phyloP scores from a whole-genome alignment of 2,329 filamentous ascomycete species.

The Chalara sp. region DNA sequence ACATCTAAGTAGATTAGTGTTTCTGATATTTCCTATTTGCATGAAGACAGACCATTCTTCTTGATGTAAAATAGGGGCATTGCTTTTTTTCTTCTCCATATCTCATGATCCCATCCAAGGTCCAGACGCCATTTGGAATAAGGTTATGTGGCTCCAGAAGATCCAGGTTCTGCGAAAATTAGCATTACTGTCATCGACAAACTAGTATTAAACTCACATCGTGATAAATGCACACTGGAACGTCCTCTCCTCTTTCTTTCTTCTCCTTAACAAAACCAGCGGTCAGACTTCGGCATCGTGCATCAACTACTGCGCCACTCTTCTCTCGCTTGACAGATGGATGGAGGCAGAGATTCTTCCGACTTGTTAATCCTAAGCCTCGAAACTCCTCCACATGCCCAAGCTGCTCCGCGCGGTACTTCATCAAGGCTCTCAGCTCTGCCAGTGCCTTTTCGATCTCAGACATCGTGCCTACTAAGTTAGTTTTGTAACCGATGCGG shows the following conservation, averaged over 20 bases:
- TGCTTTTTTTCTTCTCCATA: conserved; percentile 96
- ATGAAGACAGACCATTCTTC: conserved; percentile 67
- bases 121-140: conserved; percentile 92
- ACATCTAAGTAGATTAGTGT: conserved; percentile 56
- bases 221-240: conserved; percentile 92
- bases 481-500: neutral
- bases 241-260: conserved; percentile 89
- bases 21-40: neutral
- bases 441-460: conserved; percentile 97
- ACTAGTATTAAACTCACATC: conserved; percentile 49
- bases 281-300: conserved; percentile 90
- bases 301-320: conserved; percentile 88
- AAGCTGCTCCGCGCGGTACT: conserved; percentile 84
- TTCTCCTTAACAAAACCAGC: conserved; percentile 97
- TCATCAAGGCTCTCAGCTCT: conserved; percentile 89
- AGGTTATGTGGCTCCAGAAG: conserved; percentile 91
- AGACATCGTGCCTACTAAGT: conserved; percentile 73
- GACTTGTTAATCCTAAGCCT: conserved; percentile 84
- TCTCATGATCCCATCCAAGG: conserved; percentile 76
- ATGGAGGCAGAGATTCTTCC: conserved; percentile 95
- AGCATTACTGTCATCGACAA: conserved; percentile 10
- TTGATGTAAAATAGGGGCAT: conserved; percentile 93
- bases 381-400: conserved; percentile 89
- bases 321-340: conserved; percentile 95
- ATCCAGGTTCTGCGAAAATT: conserved; percentile 67